phyloP scores from a whole-genome alignment of 345 rosid genomes.

The Citrus australasica region DNA sequence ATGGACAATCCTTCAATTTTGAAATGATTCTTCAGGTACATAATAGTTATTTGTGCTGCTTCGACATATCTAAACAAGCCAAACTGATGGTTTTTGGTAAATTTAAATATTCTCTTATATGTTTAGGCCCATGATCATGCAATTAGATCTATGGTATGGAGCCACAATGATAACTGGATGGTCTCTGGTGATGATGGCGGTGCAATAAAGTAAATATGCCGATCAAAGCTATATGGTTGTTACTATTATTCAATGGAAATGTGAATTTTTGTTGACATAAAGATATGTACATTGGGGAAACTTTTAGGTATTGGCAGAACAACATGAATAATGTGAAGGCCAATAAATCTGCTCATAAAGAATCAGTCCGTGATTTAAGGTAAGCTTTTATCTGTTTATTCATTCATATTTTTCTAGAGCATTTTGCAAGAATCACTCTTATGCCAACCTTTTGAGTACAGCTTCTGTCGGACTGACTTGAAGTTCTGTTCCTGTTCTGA shows the following conservation, averaged over 20 bases:
- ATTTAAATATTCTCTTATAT: conserved; percentile 8
- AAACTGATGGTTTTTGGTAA: conserved; percentile 8
- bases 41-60: neutral
- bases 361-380: conserved; percentile 93
- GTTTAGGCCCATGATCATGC: conserved; percentile 97
- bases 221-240: neutral
- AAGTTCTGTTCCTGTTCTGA: conserved; percentile 98
- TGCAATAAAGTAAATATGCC: conserved; percentile 61
- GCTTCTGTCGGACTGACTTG: conserved; percentile 96
- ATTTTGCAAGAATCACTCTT: conserved; percentile 3
- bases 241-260: neutral
- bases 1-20: conserved; percentile 96
- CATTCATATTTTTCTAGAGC: neutral
- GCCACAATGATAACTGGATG: conserved; percentile 98
- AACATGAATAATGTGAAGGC: conserved; percentile 98
- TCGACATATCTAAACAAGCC: neutral
- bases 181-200: conserved; percentile 99
- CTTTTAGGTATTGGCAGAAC: conserved; percentile 92
- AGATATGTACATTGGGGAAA: neutral
- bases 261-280: neutral
- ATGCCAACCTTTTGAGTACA: conserved; percentile 49
- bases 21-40: conserved; percentile 97
- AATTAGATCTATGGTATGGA: conserved; percentile 97
- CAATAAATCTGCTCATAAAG: conserved; percentile 93
- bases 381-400: conserved; percentile 16